These are phyloP conservation scores for Erythrobasidium yunnanense DNA, from an alignment of 768 basidiomycete species.

Conservation along the genomic window DNA sequence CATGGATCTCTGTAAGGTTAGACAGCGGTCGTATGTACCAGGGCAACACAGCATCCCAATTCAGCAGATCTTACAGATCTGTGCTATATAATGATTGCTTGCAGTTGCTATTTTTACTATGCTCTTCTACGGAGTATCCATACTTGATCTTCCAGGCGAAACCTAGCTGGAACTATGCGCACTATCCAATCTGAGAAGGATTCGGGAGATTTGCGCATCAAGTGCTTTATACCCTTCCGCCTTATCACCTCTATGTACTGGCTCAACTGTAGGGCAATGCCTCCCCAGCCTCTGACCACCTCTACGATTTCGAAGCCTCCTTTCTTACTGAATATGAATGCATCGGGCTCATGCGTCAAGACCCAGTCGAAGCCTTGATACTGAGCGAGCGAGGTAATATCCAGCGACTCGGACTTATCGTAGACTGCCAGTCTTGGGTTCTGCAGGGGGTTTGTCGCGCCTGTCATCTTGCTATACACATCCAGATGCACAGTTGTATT, in stretches of 20 bases:
- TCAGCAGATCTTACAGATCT: no score
- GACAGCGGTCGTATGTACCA: no score
- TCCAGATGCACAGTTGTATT: conserved; percentile 57
- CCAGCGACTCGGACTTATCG: conserved; percentile 60
- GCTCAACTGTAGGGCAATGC: conserved; percentile 4
- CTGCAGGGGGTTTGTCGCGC: conserved; percentile 72
- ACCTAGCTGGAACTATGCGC: not conserved
- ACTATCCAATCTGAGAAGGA: not conserved
- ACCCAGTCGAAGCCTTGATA: conserved; percentile 18
- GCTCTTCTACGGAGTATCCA: conserved; percentile 21
- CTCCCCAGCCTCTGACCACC: conserved; percentile 33
- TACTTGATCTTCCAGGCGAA: conserved; percentile 1
- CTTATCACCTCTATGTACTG: not conserved
- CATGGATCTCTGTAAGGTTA: not conserved
- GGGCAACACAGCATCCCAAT: no score
- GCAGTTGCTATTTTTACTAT: no score
- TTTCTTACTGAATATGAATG: conserved; percentile 4
- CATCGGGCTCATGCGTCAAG: not conserved
- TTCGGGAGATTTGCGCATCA: not conserved
- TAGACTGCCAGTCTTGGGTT: conserved; percentile 49
- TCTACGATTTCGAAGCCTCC: conserved; percentile 32
- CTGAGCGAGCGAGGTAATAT: conserved; percentile 30
- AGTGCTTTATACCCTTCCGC: not conserved
- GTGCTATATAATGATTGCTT: no score
- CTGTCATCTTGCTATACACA: conserved; percentile 77